Evolutionary conservation across 495 filamentous ascomycete genomes (phyloP), one percentile per base, ranked within the genome.

Genomic region (Podospora conica): DNA sequence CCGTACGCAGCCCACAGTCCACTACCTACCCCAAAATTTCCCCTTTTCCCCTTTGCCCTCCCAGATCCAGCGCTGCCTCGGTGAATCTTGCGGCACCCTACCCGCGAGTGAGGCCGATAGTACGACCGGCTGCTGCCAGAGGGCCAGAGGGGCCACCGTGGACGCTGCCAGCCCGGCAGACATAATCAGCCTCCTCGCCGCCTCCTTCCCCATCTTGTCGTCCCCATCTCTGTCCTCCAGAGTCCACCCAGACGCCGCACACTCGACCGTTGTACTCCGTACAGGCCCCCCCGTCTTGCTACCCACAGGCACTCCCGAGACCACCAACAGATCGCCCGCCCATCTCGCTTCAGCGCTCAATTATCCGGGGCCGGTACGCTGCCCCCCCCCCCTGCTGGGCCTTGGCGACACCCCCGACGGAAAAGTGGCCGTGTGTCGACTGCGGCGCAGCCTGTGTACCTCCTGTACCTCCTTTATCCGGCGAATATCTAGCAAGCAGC

Each of bases 351-450:
- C 65, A 63, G 66, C 69, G 64, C 66, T 70, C 68, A 77, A 77
- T 77, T 77, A 77, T 71, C 75, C 75, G 75, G 75, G 66, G 66
- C 71, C 67, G 73, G 70, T 69, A 66, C 67, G 61, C 64, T 68
- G 60, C 40, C 40, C 40, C 18, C 62, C 68, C 60, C 67, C 64
- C 54, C 65, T 71, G 59, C 66, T 71, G 40, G 69, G 70, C 40
- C 69, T 71, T 70, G 70, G 66, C 65, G 61, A 63, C 66, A 71
- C 68, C 68, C 68, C 65, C 61, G 66, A 70, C 67, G 65, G 64
- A 71, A 66, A 48, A 60, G 63, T 56, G 68, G 55, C 63, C 58
- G 53, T 61, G 61, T 62, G 65, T 69, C 33, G 69, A 48, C 62
- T 59, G 69, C 74, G 76, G 75, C 71, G 75, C 76, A 74, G 73